Evolutionary conservation across 2,329 filamentous ascomycete genomes (phyloP).

Genomic region (Penicillium sp.): DNA sequence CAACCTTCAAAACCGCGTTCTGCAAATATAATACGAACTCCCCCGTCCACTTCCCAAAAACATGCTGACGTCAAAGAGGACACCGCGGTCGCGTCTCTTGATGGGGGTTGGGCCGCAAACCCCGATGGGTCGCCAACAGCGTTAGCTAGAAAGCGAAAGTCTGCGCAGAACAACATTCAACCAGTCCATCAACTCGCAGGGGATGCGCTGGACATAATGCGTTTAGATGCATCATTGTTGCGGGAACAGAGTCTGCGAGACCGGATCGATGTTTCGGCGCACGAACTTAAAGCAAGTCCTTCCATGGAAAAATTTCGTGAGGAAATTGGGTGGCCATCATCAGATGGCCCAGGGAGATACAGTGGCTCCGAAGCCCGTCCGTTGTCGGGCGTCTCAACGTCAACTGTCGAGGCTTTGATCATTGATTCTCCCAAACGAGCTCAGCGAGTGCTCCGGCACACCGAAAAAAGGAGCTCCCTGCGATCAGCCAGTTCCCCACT

Average conservation of each 20-base stretch:
- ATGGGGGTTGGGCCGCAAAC: conserved; percentile 53
- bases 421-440: conserved; percentile 49
- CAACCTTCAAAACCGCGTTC: conserved; percentile 21
- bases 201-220: conserved; percentile 15
- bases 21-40: conserved; percentile 10
- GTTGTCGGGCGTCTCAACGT: conserved; percentile 49
- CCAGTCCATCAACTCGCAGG: neutral
- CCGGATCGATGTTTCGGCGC: conserved; percentile 28
- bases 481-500: conserved; percentile 47
- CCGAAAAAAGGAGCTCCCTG: conserved; percentile 52
- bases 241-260: conserved; percentile 35
- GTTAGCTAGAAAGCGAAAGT: conserved; percentile 12
- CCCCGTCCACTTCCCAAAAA: conserved; percentile 13
- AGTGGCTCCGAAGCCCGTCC: conserved; percentile 37
- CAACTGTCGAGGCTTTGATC: conserved; percentile 55
- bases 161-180: conserved; percentile 3
- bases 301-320: conserved; percentile 50
- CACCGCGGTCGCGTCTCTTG: conserved; percentile 53
- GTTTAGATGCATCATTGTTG: conserved; percentile 22
- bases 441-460: conserved; percentile 50
- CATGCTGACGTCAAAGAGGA: conserved; percentile 28
- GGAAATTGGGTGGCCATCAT: conserved; percentile 50
- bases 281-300: conserved; percentile 27
- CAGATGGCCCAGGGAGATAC: conserved; percentile 28
- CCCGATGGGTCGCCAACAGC: conserved; percentile 18